Conservation (phyloP, 805 yeast genomes). For the Scheffersomyces ergatensis region DNA sequence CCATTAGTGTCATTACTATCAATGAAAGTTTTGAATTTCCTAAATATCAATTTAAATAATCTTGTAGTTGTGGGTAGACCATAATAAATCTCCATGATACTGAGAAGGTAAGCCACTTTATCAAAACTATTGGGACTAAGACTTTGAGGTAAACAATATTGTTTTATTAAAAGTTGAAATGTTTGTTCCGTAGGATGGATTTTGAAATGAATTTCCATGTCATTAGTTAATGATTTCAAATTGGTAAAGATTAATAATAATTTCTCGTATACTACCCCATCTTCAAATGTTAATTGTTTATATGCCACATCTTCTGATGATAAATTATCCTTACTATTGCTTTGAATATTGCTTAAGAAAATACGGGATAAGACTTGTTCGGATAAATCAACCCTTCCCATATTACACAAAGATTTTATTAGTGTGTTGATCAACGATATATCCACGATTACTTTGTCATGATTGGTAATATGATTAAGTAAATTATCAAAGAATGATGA, state of each 20-base stretch:
- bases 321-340: background rate
- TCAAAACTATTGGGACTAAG: constrained; percentile 10
- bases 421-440: constrained; percentile 16
- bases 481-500: constrained; percentile 2
- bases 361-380: constrained; percentile 6
- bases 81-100: constrained; percentile 15
- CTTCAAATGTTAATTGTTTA: constrained; percentile 14
- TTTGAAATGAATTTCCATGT: constrained; percentile 4
- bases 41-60: constrained; percentile 20
- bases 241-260: constrained; percentile 13
- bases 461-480: background rate
- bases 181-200: constrained; percentile 24
- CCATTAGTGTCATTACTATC: background rate
- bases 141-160: constrained; percentile 10
- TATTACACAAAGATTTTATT: constrained; percentile 12
- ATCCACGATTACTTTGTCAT: constrained; percentile 7
- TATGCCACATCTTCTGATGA: constrained; percentile 1
- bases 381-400: constrained; percentile 9
- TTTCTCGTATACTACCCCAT: constrained; percentile 13
- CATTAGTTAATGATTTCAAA: constrained; percentile 11
- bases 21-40: constrained; percentile 7
- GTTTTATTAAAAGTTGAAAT: constrained; percentile 17
- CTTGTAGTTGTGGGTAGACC: constrained; percentile 32
- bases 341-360: background rate
- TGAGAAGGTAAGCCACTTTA: constrained; percentile 11